Percentiles rank a stretch among this genome's conserved stretches.
Evolutionary conservation across 352 stramenopile genomes (phyloP).

Genomic region (Blastocystis sp.): DNA sequence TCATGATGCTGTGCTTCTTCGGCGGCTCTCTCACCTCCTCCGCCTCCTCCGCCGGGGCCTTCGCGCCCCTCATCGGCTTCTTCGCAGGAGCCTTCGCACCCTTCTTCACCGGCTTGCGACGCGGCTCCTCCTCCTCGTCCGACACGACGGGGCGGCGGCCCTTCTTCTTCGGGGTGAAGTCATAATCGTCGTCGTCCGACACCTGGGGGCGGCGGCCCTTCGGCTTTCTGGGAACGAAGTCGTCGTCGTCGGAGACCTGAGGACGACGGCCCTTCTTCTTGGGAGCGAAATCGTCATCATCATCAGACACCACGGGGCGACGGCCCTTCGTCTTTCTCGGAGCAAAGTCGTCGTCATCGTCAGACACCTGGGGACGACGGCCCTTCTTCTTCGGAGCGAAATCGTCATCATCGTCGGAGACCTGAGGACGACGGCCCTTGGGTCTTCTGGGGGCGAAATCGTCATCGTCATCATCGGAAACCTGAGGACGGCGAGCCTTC

Average conservation of each 20-base stretch:
- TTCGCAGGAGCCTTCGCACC: constrained; percentile 17
- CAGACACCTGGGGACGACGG: constrained; percentile 64
- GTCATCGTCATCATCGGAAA: constrained; percentile 38
- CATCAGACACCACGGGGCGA: constrained; percentile 59
- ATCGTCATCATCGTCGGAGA: constrained; percentile 61
- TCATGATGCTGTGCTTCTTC: background rate
- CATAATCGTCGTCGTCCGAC: constrained; percentile 50
- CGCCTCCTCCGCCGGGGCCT: background rate
- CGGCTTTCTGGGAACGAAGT: constrained; percentile 47
- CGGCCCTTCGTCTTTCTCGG: constrained; percentile 45
- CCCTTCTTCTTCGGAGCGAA: constrained; percentile 33
- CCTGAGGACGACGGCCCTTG: constrained; percentile 45
- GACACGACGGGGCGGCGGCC: constrained; percentile 42
- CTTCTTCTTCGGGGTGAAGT: constrained; percentile 43
- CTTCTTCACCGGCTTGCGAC: constrained; percentile 49
- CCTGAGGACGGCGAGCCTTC: constrained; percentile 59
- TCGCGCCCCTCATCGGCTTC: background rate
- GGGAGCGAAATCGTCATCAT: background rate
- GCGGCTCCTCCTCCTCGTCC: constrained; percentile 60
- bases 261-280: constrained; percentile 10
- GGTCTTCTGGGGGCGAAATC: constrained; percentile 31
- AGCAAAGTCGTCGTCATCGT: constrained; percentile 60
- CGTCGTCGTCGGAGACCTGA: constrained; percentile 61
- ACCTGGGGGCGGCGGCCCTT: constrained; percentile 18
- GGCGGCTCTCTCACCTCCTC: background rate